Percentiles rank a stretch among this genome's conserved stretches.
These are phyloP conservation scores for Alternaria ventricosa DNA, from an alignment of 2,329 filamentous ascomycete species.

Conservation along the genomic window DNA sequence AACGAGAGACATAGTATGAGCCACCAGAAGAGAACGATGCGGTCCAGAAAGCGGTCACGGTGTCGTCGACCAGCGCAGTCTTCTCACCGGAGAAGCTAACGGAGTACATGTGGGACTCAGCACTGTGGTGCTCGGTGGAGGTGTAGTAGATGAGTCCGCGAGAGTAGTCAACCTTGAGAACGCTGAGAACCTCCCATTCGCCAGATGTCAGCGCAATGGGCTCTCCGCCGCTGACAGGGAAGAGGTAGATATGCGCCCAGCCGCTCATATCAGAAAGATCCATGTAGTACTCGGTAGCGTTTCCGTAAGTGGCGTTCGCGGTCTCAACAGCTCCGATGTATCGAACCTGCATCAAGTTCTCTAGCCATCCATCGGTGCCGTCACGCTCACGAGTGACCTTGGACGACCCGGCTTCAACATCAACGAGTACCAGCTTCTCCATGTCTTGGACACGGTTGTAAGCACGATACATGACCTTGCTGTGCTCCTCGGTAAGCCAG, in stretches of 20 bases:
- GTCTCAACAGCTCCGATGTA: constrained; percentile 58
- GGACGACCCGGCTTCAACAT: constrained; percentile 57
- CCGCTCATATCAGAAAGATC: constrained; percentile 71
- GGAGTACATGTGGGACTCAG: constrained; percentile 71
- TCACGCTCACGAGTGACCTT: constrained; percentile 63
- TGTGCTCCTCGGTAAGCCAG: constrained; percentile 69
- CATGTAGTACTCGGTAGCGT: constrained; percentile 62
- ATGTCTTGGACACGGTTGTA: constrained; percentile 73
- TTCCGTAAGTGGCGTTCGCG: constrained; percentile 44
- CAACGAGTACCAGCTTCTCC: constrained; percentile 67
- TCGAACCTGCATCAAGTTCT: constrained; percentile 63
- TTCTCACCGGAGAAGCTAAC: constrained; percentile 65
- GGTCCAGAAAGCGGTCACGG: constrained; percentile 64
- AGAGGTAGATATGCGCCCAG: constrained; percentile 71
- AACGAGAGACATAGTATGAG: constrained; percentile 70
- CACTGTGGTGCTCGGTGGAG: constrained; percentile 70
- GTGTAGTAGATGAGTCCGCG: constrained; percentile 68
- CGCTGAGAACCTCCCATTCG: constrained; percentile 68
- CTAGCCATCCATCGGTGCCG: constrained; percentile 67
- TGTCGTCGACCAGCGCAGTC: constrained; percentile 67
- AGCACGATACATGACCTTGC: constrained; percentile 67
- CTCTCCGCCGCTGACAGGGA: constrained; percentile 63
- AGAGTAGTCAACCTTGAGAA: constrained; percentile 65
- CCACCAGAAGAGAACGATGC: constrained; percentile 69
- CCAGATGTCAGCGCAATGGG: constrained; percentile 67